Evolutionary conservation across 495 filamentous ascomycete species (phyloP), one percentile per base, ranked within the genome.

Genomic region (Apiosordaria backusii): DNA sequence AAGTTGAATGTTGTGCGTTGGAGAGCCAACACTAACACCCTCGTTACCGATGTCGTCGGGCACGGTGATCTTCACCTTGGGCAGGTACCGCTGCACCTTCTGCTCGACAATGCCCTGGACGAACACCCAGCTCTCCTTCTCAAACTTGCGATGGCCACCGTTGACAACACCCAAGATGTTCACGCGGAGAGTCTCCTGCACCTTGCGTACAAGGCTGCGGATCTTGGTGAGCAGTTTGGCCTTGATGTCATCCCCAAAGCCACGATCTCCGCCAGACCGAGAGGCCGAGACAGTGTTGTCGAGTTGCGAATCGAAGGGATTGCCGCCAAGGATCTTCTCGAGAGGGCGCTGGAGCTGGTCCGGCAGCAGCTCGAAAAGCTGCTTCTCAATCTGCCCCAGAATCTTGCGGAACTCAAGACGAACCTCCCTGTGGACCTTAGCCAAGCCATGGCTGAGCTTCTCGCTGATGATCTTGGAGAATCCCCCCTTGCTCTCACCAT

Each of bases 381-480:
- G 35, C 68, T 73, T 73, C 65, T 77, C 75, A 55, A 77, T 75
- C 21, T 58, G 66, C 50, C 72, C 75, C n/a, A 77, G 67, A 2
- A 74, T 45, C 55, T 72, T 73, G 60, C 75, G 73, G 67, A 77
- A 77, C 66, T 77, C 75, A n/a, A 77, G 66, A 15, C 75, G 72
- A 18, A 77, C 75, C 22, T 76, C 75, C 22, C 74, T 62, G 60
- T 77, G 75, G 54, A 77, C 75, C 16, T 50, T 67, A 16, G 72
- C 73, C 10, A 77, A 64, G 26, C 75, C 75, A 0, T 72, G 74
- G 64, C 74, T 77, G 19, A 77, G 63, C 69, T 77, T 77, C 25
- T 75, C 73, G 65, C 75, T 77, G 69, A 77, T 74, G 65, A 77
- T 7, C 65, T 71, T 76, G 58, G 72, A 74, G 64, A 77, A 77